Evolutionary conservation across 768 basidiomycete genomes (phyloP).

Genomic region (Kwoniella pini): DNA sequence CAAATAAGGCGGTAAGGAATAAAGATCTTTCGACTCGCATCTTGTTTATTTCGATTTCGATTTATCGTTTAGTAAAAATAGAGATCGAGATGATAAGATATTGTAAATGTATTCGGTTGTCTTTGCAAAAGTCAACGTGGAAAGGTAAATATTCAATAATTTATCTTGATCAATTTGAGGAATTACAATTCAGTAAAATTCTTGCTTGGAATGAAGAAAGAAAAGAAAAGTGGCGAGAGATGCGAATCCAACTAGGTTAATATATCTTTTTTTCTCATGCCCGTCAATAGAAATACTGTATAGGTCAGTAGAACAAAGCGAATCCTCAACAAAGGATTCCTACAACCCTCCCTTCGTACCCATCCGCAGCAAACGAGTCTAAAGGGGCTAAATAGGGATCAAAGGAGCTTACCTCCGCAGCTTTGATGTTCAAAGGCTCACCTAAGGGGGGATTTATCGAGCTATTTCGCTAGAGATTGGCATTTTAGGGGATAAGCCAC

Average conservation of each 20-base stretch:
- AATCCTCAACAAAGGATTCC: slow-evolving; percentile 12
- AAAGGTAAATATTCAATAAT: neutral
- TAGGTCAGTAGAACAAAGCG: neutral
- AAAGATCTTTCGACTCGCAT: slow-evolving; percentile 21
- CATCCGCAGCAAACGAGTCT: slow-evolving; percentile 1
- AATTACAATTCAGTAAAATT: neutral
- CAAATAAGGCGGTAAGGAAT: slow-evolving; percentile 18
- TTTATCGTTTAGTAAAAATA: neutral
- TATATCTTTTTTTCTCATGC: slow-evolving; percentile 3
- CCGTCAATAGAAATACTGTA: neutral
- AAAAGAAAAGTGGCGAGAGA: slow-evolving; percentile 4
- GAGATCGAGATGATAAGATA: neutral
- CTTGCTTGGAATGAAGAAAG: slow-evolving; percentile 1
- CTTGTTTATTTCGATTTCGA: neutral
- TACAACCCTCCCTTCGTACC: neutral
- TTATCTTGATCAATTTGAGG: neutral
- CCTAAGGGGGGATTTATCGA: neutral
- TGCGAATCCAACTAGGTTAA: slow-evolving; percentile 2
- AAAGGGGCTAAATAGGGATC: neutral
- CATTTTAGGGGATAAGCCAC: neutral
- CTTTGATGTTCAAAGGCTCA: neutral
- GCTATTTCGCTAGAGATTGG: no score
- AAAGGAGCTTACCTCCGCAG: neutral
- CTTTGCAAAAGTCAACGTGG: slow-evolving; percentile 9
- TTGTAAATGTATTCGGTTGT: slow-evolving; percentile 1